Evolutionary conservation across 768 basidiomycete genomes (phyloP), one percentile per base, ranked within the genome.

Genomic region (Multifurca ochricompacta): DNA sequence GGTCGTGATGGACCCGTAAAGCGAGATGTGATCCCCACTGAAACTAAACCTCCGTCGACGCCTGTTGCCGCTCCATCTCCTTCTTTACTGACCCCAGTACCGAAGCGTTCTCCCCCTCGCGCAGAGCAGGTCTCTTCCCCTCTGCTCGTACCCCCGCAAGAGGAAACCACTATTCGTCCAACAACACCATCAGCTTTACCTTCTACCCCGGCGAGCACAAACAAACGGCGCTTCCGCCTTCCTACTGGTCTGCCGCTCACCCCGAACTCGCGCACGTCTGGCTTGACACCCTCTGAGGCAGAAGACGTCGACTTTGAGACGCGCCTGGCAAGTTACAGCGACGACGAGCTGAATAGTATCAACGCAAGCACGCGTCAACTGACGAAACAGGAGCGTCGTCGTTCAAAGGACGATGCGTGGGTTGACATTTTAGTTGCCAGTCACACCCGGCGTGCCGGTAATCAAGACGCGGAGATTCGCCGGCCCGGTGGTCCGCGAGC

Each of bases 281-380:
- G 74, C 37, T 71, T 81, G 63, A 66, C 73, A 13, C 86, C 87
- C 30, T 78, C 87, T n/a, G 84, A 89, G 68, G 87, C 87, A 66
- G 83, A 87, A 49, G 79, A 77, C 32, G 79, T 91, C 45, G 88
- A 91, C 50, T 92, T 92, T 70, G 83, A 88, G 71, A 89, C 87
- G 30, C 76, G 88, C 55, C 71, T 89, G 64, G 81, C 86, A 37
- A 83, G 81, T 63, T 82, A 74, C 27, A 75, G 73, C 51, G 75
- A 77, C 19, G 74, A 77, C 59, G 76, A 69, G 45, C 35, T 59
- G 35, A 63, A 61, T 2, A 41, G 40, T 30, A n/a, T 55, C 14
- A 46, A 56, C 9, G 32, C 45, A 11, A 51, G 7, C 30, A 36
- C 40, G 6, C 48, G 39, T 6, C 36, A 65, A 11, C 56, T 62